Conservation (phyloP, 2,329 filamentous ascomycete genomes). For the Phoma sp. region DNA sequence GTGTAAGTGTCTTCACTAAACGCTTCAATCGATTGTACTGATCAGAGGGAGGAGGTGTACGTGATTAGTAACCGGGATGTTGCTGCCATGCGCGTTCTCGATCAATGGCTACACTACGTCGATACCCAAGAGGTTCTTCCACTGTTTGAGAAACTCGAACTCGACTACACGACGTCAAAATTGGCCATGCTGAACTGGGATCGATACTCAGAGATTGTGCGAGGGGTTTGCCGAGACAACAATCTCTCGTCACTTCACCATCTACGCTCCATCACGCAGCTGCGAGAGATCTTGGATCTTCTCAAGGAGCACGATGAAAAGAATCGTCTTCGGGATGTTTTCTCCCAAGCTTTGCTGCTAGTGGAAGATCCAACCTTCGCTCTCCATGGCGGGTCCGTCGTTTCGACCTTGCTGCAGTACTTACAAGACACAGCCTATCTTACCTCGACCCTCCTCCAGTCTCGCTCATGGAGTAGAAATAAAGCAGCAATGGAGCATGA, state of each 20-base stretch:
- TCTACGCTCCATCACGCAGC: slow-evolving; percentile 21
- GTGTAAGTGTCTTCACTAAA: slow-evolving; percentile 37
- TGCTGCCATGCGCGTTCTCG: slow-evolving; percentile 46
- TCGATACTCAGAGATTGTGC: slow-evolving; percentile 21
- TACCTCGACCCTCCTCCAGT: slow-evolving; percentile 23
- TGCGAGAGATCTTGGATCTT: slow-evolving; percentile 27
- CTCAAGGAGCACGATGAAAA: slow-evolving; percentile 29
- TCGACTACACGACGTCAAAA: slow-evolving; percentile 43
- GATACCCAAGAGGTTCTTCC: slow-evolving; percentile 50
- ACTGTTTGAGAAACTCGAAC: slow-evolving; percentile 46
- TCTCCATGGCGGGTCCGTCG: slow-evolving; percentile 10
- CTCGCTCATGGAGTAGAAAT: slow-evolving; percentile 24
- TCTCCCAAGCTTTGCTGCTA: slow-evolving; percentile 17
- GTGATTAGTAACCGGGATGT: slow-evolving; percentile 54
- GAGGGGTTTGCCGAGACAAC: slow-evolving; percentile 27
- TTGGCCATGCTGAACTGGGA: slow-evolving; percentile 37
- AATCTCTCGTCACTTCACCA: slow-evolving; percentile 24
- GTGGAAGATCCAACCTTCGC: slow-evolving; percentile 9
- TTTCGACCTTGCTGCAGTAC: slow-evolving; percentile 21
- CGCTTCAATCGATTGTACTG: background rate
- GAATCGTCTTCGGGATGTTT: slow-evolving; percentile 21
- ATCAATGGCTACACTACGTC: slow-evolving; percentile 52
- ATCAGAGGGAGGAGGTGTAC: slow-evolving; percentile 49
- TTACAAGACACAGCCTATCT: slow-evolving; percentile 25
- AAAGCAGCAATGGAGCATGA: slow-evolving; percentile 25